Conservation (phyloP, 1,284 basidiomycete genomes). For the Ustilago tritici region DNA sequence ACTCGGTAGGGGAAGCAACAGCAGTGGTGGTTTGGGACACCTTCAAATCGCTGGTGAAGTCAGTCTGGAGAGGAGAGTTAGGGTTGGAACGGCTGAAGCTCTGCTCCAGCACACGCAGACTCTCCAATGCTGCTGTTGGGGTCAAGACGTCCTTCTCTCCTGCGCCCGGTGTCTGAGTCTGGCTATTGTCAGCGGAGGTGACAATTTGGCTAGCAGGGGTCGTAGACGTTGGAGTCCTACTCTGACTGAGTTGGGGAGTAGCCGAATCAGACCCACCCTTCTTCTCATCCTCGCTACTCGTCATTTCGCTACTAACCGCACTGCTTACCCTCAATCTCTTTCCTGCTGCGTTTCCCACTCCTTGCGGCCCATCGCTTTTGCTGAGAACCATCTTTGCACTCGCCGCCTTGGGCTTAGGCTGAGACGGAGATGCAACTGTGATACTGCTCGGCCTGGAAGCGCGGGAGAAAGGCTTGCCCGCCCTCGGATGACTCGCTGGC, state of each 20-base stretch:
- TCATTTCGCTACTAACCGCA: background rate
- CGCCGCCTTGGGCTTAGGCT: background rate
- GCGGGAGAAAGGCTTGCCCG: slow-evolving; percentile 6
- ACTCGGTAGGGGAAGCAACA: slow-evolving; percentile 4
- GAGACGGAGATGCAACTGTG: background rate
- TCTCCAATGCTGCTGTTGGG: slow-evolving; percentile 25
- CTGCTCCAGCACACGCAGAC: slow-evolving; percentile 28
- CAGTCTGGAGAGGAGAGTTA: slow-evolving; percentile 5
- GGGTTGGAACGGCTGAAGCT: slow-evolving; percentile 10
- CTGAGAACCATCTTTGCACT: slow-evolving; percentile 3
- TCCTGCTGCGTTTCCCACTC: background rate
- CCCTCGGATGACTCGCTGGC: slow-evolving; percentile 7
- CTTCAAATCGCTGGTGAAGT: slow-evolving; percentile 18
- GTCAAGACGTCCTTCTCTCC: slow-evolving; percentile 7
- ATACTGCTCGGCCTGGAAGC: background rate
- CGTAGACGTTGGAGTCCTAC: slow-evolving; percentile 17
- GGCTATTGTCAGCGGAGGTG: background rate
- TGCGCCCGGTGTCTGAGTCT: background rate
- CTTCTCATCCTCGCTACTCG: slow-evolving; percentile 1
- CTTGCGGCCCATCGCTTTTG: background rate
- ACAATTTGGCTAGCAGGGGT: slow-evolving; percentile 15
- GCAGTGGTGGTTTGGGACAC: slow-evolving; percentile 15
- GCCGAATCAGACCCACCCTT: slow-evolving; percentile 1
- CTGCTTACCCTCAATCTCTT: slow-evolving; percentile 1
- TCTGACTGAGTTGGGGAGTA: slow-evolving; percentile 34